phyloP scores from a whole-genome alignment of 2,329 filamentous ascomycete species.

The Magnaporthales sp. region DNA sequence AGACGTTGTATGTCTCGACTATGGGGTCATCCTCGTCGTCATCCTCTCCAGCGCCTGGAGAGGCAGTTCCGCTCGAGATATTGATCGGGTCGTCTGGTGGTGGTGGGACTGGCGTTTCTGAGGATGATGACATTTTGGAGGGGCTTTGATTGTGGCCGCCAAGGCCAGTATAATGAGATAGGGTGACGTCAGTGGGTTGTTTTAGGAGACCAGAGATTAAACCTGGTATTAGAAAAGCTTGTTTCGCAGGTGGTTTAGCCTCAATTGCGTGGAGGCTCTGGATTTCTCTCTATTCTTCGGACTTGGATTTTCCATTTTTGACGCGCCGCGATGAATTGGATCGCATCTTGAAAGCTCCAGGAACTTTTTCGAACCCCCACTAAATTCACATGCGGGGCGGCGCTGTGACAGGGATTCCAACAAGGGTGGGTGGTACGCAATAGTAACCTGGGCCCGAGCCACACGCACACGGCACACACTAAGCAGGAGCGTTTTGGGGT shows the following conservation, averaged over 20 bases:
- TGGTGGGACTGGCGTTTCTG: neutral
- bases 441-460: neutral
- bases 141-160: neutral
- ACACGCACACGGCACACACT: neutral
- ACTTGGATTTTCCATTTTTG: neutral
- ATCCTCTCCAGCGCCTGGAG: neutral
- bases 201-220: neutral
- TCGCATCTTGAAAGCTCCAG: neutral
- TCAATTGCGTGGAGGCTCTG: neutral
- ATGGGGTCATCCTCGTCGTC: conserved; percentile 54
- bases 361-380: neutral
- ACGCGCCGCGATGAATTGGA: neutral
- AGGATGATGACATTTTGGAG: conserved; percentile 1
- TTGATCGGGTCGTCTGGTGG: neutral
- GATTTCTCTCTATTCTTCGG: neutral
- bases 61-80: neutral
- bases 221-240: neutral
- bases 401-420: neutral
- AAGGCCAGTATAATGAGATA: neutral
- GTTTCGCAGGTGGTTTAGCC: neutral
- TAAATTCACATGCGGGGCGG: neutral
- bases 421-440: neutral
- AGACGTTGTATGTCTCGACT: conserved; percentile 71
- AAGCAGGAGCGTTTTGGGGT: neutral
- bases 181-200: neutral